These are phyloP conservation scores for Sindora glabra DNA, from an alignment of 306 rosid genomes.

Conservation along the genomic window DNA sequence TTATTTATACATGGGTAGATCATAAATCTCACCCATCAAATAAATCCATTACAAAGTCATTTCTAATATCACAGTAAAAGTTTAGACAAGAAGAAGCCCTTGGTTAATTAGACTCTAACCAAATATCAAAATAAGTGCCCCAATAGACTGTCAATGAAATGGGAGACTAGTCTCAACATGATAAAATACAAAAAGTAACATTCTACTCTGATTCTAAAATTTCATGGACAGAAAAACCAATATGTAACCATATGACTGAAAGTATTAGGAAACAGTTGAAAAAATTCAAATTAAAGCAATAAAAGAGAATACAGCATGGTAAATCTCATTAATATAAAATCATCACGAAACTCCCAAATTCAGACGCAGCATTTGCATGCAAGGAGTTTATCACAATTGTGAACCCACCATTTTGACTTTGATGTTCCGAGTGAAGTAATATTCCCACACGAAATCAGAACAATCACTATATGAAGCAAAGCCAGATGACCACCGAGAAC, in stretches of 20 bases:
- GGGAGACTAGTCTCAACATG: neutral
- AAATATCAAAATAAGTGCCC: neutral
- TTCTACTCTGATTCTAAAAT: neutral
- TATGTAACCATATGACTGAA: slow-evolving; percentile 26
- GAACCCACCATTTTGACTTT: slow-evolving; percentile 34
- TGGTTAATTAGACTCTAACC: too few relatives aligned
- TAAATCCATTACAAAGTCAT: neutral
- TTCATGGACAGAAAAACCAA: slow-evolving; percentile 4
- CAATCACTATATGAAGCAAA: slow-evolving; percentile 8
- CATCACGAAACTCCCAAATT: neutral
- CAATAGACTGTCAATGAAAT: neutral
- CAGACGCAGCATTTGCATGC: slow-evolving; percentile 15
- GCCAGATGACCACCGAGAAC: neutral
- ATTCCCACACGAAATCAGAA: slow-evolving; percentile 2
- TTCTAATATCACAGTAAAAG: neutral
- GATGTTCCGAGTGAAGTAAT: neutral
- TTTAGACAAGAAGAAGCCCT: neutral
- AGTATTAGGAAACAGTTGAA: too few relatives aligned
- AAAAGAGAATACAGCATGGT: neutral
- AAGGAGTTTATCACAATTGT: slow-evolving; percentile 12
- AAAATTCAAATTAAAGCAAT: neutral
- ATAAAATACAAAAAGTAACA: neutral
- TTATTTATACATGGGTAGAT: neutral
- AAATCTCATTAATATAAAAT: neutral
- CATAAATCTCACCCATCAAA: neutral